These are phyloP conservation scores for Acanthamoeba castellanii DNA, from an alignment of 208 protist genomes.

Conservation along the genomic window DNA sequence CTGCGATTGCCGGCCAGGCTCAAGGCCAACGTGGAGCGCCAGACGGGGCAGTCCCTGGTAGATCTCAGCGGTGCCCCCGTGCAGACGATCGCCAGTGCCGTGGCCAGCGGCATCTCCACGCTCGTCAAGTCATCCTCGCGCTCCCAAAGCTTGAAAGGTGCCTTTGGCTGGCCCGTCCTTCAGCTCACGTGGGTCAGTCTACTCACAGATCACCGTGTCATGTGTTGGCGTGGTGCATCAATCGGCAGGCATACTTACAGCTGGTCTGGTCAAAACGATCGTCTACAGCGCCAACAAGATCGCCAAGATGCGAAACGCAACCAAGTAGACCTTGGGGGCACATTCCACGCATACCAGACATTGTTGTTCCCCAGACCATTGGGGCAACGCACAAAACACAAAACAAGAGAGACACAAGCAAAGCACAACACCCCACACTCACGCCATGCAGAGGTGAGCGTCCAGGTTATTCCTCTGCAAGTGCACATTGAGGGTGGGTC, in stretches of 20 bases:
- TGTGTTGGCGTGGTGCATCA: neutral
- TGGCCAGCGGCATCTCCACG: slow-evolving; percentile 1
- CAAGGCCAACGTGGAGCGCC: slow-evolving; percentile 18
- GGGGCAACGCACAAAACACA: too few species aligned
- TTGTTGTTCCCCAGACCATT: too few species aligned
- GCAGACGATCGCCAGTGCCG: neutral
- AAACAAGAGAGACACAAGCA: too few species aligned
- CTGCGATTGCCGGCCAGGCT: slow-evolving; percentile 2
- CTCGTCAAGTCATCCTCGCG: slow-evolving; percentile 27
- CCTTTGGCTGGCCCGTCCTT: neutral
- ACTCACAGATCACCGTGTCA: neutral
- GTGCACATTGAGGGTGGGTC: too few species aligned
- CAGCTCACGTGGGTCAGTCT: neutral
- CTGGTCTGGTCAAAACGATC: slow-evolving; percentile 35
- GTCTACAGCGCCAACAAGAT: slow-evolving; percentile 69
- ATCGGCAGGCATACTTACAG: neutral
- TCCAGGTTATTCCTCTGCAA: neutral
- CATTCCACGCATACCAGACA: too few species aligned
- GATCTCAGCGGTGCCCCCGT: neutral
- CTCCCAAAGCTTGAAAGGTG: slow-evolving; percentile 36
- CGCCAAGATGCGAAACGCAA: slow-evolving; percentile 55
- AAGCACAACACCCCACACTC: too few species aligned
- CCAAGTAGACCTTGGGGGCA: neutral
- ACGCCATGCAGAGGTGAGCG: neutral
- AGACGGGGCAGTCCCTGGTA: neutral